A percentile compares a stretch with the other conserved stretches of the same genome.
Evolutionary conservation across 2,329 filamentous ascomycete species (phyloP).

Genomic region (Fusarium poae): DNA sequence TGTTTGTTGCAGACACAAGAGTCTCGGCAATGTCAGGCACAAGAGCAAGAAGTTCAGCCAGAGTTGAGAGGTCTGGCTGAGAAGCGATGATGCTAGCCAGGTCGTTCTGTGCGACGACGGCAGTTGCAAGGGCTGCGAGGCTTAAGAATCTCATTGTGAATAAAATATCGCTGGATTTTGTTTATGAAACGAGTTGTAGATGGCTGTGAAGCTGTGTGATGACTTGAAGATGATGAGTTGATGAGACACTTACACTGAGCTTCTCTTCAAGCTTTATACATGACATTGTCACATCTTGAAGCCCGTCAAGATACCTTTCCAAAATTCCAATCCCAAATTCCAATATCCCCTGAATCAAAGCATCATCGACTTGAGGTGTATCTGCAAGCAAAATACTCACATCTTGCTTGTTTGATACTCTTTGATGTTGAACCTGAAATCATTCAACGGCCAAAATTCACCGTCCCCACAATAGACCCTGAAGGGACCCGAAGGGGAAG

Average conservation of each 20-base stretch:
- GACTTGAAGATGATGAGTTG: conserved; percentile 8
- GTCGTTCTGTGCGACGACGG: conserved; percentile 34
- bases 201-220: not conserved
- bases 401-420: not conserved
- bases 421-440: not conserved
- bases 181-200: not conserved
- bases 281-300: not conserved
- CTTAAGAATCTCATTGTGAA: conserved; percentile 30
- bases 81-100: conserved; percentile 35
- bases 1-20: conserved; percentile 51
- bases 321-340: not conserved
- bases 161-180: not conserved
- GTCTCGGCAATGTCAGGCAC: conserved; percentile 49
- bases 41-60: conserved; percentile 37
- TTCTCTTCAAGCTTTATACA: conserved; percentile 28
- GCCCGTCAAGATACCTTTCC: not conserved
- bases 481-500: conserved; percentile 13
- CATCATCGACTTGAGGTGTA: conserved; percentile 26
- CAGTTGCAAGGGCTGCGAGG: conserved; percentile 31
- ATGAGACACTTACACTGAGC: not conserved
- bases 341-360: conserved; percentile 12
- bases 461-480: conserved; percentile 35
- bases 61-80: conserved; percentile 34
- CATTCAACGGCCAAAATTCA: conserved; percentile 33
- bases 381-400: conserved; percentile 5